Percentiles rank a stretch among this genome's conserved stretches.
Evolutionary conservation across 225 moss, liverwort and hornwort genomes (phyloP).

Genomic region (Straminergon stramineum): DNA sequence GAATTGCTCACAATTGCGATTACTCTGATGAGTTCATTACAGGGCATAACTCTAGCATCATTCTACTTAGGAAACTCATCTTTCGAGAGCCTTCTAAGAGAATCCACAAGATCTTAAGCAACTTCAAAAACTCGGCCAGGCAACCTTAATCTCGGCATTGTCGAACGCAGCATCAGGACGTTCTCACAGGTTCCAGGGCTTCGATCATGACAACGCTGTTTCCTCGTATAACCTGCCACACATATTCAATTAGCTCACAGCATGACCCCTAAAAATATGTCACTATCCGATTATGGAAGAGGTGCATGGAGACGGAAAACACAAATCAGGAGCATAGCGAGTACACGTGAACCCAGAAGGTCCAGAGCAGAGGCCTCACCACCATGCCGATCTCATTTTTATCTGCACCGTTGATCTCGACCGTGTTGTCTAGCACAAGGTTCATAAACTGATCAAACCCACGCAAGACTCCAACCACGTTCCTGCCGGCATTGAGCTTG

Average conservation of each 20-base stretch:
- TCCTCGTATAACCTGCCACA: constrained; percentile 78
- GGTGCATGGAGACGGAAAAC: background rate
- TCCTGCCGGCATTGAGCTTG: constrained; percentile 91
- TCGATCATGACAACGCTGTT: constrained; percentile 98
- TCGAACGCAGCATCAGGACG: background rate
- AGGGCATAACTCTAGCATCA: background rate
- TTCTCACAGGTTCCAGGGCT: constrained; percentile 45
- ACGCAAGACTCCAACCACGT: constrained; percentile 84
- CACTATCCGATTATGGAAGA: background rate
- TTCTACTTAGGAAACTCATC: background rate
- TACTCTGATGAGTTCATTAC: background rate
- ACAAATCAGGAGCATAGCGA: background rate
- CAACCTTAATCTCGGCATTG: background rate
- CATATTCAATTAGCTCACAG: background rate
- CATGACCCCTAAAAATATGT: background rate
- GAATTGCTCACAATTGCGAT: background rate
- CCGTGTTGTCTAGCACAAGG: constrained; percentile 93
- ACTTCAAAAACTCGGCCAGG: background rate
- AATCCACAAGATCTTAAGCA: background rate
- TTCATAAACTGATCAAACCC: constrained; percentile 99
- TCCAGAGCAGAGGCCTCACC: constrained; percentile 11
- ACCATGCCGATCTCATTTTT: constrained; percentile 96
- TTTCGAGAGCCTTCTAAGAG: background rate
- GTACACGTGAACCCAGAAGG: background rate
- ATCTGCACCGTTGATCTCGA: constrained; percentile 86